A percentile compares a stretch with the other conserved stretches of the same genome.
These are phyloP conservation scores for Fusarium anthophilum DNA, from an alignment of 2,329 filamentous ascomycete species.

Conservation along the genomic window DNA sequence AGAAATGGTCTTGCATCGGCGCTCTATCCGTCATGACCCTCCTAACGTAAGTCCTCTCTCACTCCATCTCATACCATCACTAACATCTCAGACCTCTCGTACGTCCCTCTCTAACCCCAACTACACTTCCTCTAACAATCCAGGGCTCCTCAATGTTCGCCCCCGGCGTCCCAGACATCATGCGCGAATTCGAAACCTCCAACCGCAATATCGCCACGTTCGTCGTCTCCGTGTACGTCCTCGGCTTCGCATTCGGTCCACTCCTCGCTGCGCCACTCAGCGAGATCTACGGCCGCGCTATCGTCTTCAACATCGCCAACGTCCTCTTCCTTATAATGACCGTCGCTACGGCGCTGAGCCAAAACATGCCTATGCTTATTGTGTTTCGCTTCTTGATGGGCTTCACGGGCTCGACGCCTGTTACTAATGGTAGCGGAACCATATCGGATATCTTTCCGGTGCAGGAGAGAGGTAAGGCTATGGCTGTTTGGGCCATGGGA, in stretches of 20 bases:
- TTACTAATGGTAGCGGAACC: constrained; percentile 72
- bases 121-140: background rate
- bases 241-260: constrained; percentile 66
- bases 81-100: constrained; percentile 38
- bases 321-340: constrained; percentile 66
- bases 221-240: constrained; percentile 57
- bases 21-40: constrained; percentile 46
- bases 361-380: constrained; percentile 71
- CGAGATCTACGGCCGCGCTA: constrained; percentile 67
- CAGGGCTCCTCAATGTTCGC: constrained; percentile 46
- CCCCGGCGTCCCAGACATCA: constrained; percentile 56
- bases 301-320: constrained; percentile 49
- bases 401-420: constrained; percentile 67
- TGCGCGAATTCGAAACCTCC: constrained; percentile 54
- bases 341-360: constrained; percentile 55
- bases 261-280: constrained; percentile 70
- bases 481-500: constrained; percentile 71
- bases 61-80: background rate
- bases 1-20: constrained; percentile 49
- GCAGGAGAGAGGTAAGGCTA: constrained; percentile 68
- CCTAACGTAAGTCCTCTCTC: constrained; percentile 32
- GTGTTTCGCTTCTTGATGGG: constrained; percentile 70
- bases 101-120: background rate
- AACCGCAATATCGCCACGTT: constrained; percentile 53
- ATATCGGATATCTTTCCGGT: constrained; percentile 71